Evolutionary conservation across 345 rosid species (phyloP), one percentile per base, ranked within the genome.

Genomic region (Xanthoceras sorbifolium): DNA sequence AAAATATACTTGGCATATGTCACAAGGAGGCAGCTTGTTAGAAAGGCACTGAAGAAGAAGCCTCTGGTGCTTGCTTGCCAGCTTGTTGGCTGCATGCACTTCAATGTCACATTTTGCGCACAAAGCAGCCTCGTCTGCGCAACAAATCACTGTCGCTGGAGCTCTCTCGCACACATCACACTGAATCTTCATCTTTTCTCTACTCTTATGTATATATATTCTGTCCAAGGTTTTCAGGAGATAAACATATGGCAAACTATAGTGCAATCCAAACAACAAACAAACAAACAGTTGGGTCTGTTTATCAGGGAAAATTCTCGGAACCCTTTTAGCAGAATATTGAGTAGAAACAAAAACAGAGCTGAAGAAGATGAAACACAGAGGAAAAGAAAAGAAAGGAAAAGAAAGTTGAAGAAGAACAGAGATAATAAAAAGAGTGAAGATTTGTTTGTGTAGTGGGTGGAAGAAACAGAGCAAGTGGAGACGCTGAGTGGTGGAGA

Each of bases 121-220:
- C 22, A 95, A 85, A n/a, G 99, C 99, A 0, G 98, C 99, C 83
- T 95, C 99, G 29, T 95, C 99, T 17, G 98, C 99, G 23, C 99
- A 95, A 72, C 99, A 95, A n/a, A 95, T 95, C 80, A 95, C 88
- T 6, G 97, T 89, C 2, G 99, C 99, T 7, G 93, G 94, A 76
- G 97, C 97, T 81, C 73, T 93, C 88, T 95, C 99, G 83, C 99
- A 95, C 18, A 92, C 98, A 84, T 95, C 99, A 84, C 99, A 95
- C 86, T 95, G 99, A 66, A 95, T 90, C 87, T 93, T 95, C 99
- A 95, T 95, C 79, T 73, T 77, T 73, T 64, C 38, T 64, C 64
- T 26, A n/a, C n/a, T n/a, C n/a, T n/a, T n/a, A 42, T 69, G 22
- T 20, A 23, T 44, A 14, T 22, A 11, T 1, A 1, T 4, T 32